These are phyloP conservation scores for Aspergillaceae sp. DNA, from an alignment of 2,329 filamentous ascomycete genomes.

Conservation along the genomic window DNA sequence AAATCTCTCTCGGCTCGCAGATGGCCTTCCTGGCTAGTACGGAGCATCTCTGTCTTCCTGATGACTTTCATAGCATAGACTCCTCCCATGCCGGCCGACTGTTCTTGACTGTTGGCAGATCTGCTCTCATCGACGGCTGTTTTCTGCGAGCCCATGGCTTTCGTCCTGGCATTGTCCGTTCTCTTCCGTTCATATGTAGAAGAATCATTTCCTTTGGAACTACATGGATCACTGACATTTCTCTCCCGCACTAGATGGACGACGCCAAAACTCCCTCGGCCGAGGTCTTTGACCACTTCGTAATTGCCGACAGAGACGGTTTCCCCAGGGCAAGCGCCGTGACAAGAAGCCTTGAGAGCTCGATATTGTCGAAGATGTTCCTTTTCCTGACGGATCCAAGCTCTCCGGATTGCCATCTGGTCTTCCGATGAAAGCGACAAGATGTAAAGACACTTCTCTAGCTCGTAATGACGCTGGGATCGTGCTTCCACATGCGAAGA, in stretches of 20 bases:
- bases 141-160: not conserved
- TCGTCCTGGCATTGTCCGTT: not conserved
- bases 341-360: slow-evolving; percentile 56
- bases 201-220: not conserved
- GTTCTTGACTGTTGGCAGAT: slow-evolving; percentile 17
- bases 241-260: slow-evolving; percentile 75
- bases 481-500: slow-evolving; percentile 51
- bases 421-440: slow-evolving; percentile 50
- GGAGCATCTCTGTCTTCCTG: slow-evolving; percentile 84
- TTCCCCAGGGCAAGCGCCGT: slow-evolving; percentile 34
- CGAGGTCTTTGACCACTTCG: slow-evolving; percentile 70
- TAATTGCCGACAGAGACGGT: slow-evolving; percentile 57
- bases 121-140: slow-evolving; percentile 12
- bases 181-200: slow-evolving; percentile 6
- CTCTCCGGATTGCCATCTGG: slow-evolving; percentile 43
- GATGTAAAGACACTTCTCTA: slow-evolving; percentile 57
- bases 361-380: slow-evolving; percentile 66
- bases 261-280: slow-evolving; percentile 90
- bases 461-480: slow-evolving; percentile 50
- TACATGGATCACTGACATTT: slow-evolving; percentile 1
- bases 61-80: slow-evolving; percentile 98
- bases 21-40: slow-evolving; percentile 85
- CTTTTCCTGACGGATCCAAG: slow-evolving; percentile 60
- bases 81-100: slow-evolving; percentile 38
- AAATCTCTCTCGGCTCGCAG: slow-evolving; percentile 86